phyloP scores from a whole-genome alignment of 345 rosid genomes.

The Euphorbia peplus region DNA sequence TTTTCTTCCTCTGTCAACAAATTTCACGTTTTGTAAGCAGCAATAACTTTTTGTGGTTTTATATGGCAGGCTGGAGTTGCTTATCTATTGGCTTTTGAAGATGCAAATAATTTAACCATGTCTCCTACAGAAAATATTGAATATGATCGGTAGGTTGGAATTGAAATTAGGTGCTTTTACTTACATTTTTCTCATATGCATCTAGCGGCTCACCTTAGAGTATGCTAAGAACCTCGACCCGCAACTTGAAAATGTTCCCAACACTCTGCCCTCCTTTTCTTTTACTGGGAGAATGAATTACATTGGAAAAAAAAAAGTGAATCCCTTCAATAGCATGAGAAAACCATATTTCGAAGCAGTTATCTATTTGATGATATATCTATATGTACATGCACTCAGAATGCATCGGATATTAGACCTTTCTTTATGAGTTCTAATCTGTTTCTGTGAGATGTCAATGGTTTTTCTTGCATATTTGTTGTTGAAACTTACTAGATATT shows the following conservation, averaged over 20 bases:
- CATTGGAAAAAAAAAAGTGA: not conserved
- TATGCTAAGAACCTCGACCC: not conserved
- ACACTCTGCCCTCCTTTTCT: not conserved
- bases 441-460: not conserved
- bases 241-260: not conserved
- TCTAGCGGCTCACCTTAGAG: not conserved
- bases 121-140: constrained; percentile 82
- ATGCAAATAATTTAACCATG: constrained; percentile 59
- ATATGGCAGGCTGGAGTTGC: constrained; percentile 76
- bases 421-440: not conserved
- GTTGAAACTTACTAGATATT: not conserved
- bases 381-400: not conserved
- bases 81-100: constrained; percentile 84
- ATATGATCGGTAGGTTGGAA: constrained; percentile 58
- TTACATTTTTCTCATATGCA: not conserved
- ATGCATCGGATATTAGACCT: not conserved
- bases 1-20: not conserved
- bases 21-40: not conserved
- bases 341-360: not conserved
- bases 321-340: not conserved
- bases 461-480: not conserved
- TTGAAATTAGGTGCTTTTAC: not conserved
- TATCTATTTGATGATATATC: not conserved
- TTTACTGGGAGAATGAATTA: not conserved
- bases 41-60: not conserved